These are phyloP conservation scores for Auriculariales sp. DNA, from an alignment of 768 basidiomycete species.

Conservation along the genomic window DNA sequence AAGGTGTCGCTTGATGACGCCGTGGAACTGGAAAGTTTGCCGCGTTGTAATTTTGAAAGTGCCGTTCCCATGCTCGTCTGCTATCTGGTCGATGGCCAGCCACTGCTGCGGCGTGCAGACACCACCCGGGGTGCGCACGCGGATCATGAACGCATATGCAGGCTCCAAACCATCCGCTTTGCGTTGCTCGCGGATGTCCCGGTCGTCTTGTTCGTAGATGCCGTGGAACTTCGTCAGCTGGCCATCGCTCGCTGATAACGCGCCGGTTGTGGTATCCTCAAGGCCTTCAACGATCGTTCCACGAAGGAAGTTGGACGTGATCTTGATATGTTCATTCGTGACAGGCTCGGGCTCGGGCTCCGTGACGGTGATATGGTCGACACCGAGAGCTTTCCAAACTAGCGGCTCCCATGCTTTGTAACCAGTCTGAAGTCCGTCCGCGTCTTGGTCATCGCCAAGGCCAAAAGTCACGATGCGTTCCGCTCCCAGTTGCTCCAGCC, in stretches of 20 bases:
- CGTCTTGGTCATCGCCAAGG: constrained; percentile 93
- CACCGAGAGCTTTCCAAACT: constrained; percentile 89
- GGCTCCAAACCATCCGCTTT: constrained; percentile 86
- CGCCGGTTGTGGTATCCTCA: constrained; percentile 71
- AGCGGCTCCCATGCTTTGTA: constrained; percentile 93
- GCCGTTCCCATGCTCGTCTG: constrained; percentile 86
- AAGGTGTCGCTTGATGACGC: constrained; percentile 91
- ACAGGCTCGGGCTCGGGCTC: constrained; percentile 94
- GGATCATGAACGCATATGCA: constrained; percentile 97
- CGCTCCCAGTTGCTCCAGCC: constrained; percentile 67
- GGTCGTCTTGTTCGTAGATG: constrained; percentile 93
- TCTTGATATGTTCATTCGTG: constrained; percentile 99
- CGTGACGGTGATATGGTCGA: constrained; percentile 72
- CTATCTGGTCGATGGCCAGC: constrained; percentile 90
- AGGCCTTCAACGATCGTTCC: constrained; percentile 93
- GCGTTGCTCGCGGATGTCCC: constrained; percentile 95
- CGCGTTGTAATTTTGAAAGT: constrained; percentile 97
- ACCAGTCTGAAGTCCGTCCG: constrained; percentile 89
- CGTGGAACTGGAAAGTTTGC: constrained; percentile 99
- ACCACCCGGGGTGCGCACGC: constrained; percentile 90
- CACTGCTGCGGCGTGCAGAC: constrained; percentile 88
- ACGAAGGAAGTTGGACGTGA: constrained; percentile 81
- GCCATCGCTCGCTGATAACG: constrained; percentile 78
- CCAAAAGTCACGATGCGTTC: constrained; percentile 62
- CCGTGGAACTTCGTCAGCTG: constrained; percentile 98